phyloP scores from a whole-genome alignment of 2,329 filamentous ascomycete genomes.

The Pochonia chlamydosporia region DNA sequence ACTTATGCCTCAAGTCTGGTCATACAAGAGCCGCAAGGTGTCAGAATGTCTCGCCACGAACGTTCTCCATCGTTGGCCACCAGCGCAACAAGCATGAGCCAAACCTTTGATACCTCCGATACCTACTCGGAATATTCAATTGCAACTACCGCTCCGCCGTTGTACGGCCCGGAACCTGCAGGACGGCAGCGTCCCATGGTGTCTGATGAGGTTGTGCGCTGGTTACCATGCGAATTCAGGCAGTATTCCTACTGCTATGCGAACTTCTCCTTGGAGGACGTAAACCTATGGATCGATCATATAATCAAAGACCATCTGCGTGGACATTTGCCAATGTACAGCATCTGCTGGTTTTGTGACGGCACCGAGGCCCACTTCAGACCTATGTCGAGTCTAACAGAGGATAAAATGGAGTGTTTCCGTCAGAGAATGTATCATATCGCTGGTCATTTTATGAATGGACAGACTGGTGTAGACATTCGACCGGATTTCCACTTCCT shows the following conservation, averaged over 20 bases:
- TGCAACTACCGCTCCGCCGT: slow-evolving; percentile 17
- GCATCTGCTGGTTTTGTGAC: slow-evolving; percentile 48
- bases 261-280: slow-evolving; percentile 31
- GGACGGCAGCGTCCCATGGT: slow-evolving; percentile 9
- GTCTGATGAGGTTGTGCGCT: not conserved
- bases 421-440: slow-evolving; percentile 44
- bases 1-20: slow-evolving; percentile 6
- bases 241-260: slow-evolving; percentile 27
- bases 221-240: slow-evolving; percentile 41
- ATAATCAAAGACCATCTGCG: slow-evolving; percentile 30
- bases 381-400: slow-evolving; percentile 5
- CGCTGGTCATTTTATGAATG: slow-evolving; percentile 33
- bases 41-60: not conserved
- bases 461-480: slow-evolving; percentile 15
- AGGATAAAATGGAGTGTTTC: slow-evolving; percentile 22
- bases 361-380: slow-evolving; percentile 29
- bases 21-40: not conserved
- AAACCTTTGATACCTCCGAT: slow-evolving; percentile 8
- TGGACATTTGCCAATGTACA: slow-evolving; percentile 25
- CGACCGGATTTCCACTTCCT: slow-evolving; percentile 36
- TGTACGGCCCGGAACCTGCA: slow-evolving; percentile 10
- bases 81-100: slow-evolving; percentile 10
- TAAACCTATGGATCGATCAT: slow-evolving; percentile 41
- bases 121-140: slow-evolving; percentile 14
- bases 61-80: slow-evolving; percentile 5